Evolutionary conservation across 129 eudicot species (phyloP).

Genomic region (Flaveria linearis): DNA sequence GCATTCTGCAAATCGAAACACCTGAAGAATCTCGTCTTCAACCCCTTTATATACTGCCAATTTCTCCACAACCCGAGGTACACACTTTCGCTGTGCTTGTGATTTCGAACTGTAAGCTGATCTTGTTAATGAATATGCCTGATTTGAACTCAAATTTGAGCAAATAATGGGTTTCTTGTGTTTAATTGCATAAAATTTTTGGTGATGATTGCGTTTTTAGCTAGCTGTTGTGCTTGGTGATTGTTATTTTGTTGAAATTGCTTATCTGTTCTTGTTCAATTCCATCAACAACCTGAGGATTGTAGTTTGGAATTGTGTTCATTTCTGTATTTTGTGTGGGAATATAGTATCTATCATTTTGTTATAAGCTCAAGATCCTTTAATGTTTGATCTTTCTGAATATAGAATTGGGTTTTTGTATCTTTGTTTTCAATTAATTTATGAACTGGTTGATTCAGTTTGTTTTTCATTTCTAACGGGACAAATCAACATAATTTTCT

Average conservation of each 20-base stretch:
- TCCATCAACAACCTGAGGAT: background rate
- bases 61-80: slow-evolving; percentile 48
- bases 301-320: background rate
- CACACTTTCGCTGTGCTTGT: background rate
- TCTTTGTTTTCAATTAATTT: no score
- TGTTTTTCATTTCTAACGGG: background rate
- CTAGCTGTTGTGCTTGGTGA: background rate
- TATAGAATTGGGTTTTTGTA: no score
- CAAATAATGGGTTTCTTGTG: background rate
- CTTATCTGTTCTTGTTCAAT: background rate
- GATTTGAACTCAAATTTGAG: background rate
- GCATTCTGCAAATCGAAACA: slow-evolving; percentile 41
- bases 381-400: background rate
- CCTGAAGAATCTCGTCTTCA: slow-evolving; percentile 38
- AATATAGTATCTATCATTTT: background rate
- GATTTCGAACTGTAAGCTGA: no score
- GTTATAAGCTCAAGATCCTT: background rate
- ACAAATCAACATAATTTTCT: background rate
- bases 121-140: background rate
- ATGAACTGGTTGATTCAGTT: background rate
- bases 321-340: background rate
- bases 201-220: background rate
- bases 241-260: background rate
- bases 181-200: background rate
- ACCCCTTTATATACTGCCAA: slow-evolving; percentile 27